Evolutionary conservation across 2,329 filamentous ascomycete species (phyloP), one percentile per base, ranked within the genome.

Genomic region (Huntiella savannae): DNA sequence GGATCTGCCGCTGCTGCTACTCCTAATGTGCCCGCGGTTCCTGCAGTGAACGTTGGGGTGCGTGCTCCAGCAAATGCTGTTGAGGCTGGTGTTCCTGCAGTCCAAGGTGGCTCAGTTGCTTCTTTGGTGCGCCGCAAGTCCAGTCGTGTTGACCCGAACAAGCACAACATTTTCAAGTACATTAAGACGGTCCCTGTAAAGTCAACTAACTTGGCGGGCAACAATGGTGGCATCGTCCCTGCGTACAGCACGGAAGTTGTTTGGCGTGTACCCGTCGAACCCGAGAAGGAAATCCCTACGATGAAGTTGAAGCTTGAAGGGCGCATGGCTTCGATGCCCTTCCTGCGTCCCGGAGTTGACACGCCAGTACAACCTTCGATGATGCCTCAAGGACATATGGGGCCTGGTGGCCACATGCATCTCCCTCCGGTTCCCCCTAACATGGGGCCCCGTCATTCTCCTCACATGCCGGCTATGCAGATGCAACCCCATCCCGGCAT

Each of bases 231-330:
- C n/a, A 73, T 95, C 45, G 80, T 81, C 34, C 80, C 81, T 22
- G 78, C 88, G 3, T 95, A 80, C 60, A 79, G 85, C 54, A 96
- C 91, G 1, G 67, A 70, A 8, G 86, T 86, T 1, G 87, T 80
- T 0, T 98, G 91, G 88, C 77, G 81, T 50, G 75, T 77, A 50
- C 63, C 77, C 17, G 65, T 75, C 42, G 76, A 78, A 15, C 68
- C 73, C 38, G 82, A 92, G 52, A 83, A 82, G 55, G 57, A 65
- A 0, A 71, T 77, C 33, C 76, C 74, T 1, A 75, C 71, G 1
- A 78, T 77, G 68, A 67, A 64, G 51, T 55, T 76, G 55, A 82
- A 75, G 0, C 93, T 87, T 59, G 73, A 75, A 43, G 75, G 88
- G 54, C 76, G 83, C 56, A 91, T 95, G 60, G 84, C 92, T 54